Conservation (phyloP, 108 stramenopile species). For the Hondaea fermentalgiana region DNA sequence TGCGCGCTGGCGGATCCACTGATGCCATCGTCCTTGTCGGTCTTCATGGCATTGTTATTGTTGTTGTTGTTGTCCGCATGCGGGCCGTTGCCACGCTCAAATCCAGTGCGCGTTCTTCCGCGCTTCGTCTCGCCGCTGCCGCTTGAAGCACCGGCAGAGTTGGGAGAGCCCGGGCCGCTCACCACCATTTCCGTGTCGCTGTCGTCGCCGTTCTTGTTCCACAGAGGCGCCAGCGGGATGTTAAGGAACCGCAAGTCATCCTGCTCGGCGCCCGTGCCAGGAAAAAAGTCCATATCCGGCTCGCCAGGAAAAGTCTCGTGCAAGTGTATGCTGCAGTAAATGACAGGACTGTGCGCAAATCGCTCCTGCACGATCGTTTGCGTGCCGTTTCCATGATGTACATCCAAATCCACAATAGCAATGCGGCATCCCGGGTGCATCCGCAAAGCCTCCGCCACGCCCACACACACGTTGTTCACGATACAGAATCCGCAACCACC, state of each 20-base stretch:
- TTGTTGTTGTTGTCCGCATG: constrained; percentile 23
- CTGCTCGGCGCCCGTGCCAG: constrained; percentile 25
- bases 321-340: constrained; percentile 22
- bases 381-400: constrained; percentile 56
- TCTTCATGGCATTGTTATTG: background rate
- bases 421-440: constrained; percentile 30
- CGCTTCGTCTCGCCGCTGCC: constrained; percentile 29
- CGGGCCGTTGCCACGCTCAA: background rate
- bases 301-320: background rate
- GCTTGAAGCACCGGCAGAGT: constrained; percentile 34
- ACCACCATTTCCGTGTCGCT: background rate
- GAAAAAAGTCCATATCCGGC: constrained; percentile 32
- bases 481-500: constrained; percentile 45
- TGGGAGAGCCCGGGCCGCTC: constrained; percentile 29
- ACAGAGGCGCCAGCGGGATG: constrained; percentile 7
- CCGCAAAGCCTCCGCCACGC: constrained; percentile 30
- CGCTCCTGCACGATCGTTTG: constrained; percentile 26
- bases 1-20: background rate
- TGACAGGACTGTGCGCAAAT: constrained; percentile 16
- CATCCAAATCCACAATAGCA: constrained; percentile 53
- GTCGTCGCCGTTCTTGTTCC: background rate
- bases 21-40: background rate
- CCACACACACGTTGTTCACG: constrained; percentile 44
- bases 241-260: constrained; percentile 16
- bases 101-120: background rate